Percentiles rank a stretch among this genome's conserved stretches.
Conservation (phyloP, 192 early-diverging fungal species). For the Backusella sp. region DNA sequence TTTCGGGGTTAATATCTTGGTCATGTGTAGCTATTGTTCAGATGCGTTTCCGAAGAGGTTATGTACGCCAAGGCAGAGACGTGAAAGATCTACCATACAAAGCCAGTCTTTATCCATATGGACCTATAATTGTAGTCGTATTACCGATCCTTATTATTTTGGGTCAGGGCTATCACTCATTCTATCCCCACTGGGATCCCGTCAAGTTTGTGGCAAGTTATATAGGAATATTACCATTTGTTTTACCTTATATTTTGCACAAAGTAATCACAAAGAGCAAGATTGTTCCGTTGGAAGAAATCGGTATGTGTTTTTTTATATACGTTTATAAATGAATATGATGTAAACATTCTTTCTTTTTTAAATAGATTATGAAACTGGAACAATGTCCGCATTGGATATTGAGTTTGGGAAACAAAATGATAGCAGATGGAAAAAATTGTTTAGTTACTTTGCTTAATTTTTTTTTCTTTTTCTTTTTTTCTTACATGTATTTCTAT, state of each 20-base stretch:
- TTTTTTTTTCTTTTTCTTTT: too few species aligned
- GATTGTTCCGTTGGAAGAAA: constrained; percentile 56
- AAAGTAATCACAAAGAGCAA: constrained; percentile 46
- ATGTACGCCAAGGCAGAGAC: constrained; percentile 61
- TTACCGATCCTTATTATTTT: constrained; percentile 59
- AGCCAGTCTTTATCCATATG: constrained; percentile 64
- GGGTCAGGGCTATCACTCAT: constrained; percentile 57
- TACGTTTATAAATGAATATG: background rate
- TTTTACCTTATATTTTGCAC: constrained; percentile 56
- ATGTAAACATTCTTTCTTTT: background rate
- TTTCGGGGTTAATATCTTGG: constrained; percentile 79
- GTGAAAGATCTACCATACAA: constrained; percentile 62
- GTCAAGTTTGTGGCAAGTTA: constrained; percentile 56
- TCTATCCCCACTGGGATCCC: constrained; percentile 51
- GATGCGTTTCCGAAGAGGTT: constrained; percentile 77
- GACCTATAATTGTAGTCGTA: constrained; percentile 59
- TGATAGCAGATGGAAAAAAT: background rate
- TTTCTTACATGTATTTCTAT: too few species aligned
- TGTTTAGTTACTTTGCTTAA: too few species aligned
- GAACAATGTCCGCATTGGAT: background rate
- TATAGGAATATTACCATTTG: constrained; percentile 57
- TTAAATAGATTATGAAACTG: constrained; percentile 12
- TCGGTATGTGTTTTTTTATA: constrained; percentile 35
- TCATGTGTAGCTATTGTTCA: constrained; percentile 70
- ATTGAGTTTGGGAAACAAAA: background rate